Evolutionary conservation across 208 protist genomes (phyloP).

Genomic region (Entamoeba histolytica): DNA sequence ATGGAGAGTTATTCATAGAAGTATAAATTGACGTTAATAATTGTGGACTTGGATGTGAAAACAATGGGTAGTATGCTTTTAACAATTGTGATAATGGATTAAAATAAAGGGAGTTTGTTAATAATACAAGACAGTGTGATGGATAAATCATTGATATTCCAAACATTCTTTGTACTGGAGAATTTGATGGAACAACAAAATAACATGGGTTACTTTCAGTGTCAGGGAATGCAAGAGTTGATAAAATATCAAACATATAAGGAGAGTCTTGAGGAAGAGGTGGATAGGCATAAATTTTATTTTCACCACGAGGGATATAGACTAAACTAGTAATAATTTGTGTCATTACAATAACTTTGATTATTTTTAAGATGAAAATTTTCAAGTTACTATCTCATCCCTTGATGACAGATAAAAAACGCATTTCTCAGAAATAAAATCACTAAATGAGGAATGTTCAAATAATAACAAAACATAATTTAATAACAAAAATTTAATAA

Average conservation of each 20-base stretch:
- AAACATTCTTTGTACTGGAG: background rate
- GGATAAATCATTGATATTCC: background rate
- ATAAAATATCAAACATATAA: background rate
- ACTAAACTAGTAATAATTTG: background rate
- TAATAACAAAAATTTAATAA: too few relatives aligned
- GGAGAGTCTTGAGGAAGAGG: background rate
- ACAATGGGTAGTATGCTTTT: background rate
- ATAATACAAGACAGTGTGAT: background rate
- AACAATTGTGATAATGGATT: background rate
- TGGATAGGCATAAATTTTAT: background rate
- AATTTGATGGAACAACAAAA: background rate
- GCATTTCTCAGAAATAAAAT: too few relatives aligned
- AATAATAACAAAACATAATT: too few relatives aligned
- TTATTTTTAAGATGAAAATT: too few relatives aligned
- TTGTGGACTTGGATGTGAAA: background rate
- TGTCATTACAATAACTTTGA: background rate
- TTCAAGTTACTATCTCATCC: too few relatives aligned
- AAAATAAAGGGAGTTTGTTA: background rate
- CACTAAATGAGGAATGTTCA: too few relatives aligned
- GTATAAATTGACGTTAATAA: background rate
- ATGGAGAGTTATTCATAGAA: background rate
- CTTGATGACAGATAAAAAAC: too few relatives aligned
- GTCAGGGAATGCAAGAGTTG: background rate
- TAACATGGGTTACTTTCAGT: background rate
- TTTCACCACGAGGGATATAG: background rate